Percentiles rank a stretch among this genome's conserved stretches.
phyloP scores from a whole-genome alignment of 331 rosid genomes.

The Spiraea crenata region DNA sequence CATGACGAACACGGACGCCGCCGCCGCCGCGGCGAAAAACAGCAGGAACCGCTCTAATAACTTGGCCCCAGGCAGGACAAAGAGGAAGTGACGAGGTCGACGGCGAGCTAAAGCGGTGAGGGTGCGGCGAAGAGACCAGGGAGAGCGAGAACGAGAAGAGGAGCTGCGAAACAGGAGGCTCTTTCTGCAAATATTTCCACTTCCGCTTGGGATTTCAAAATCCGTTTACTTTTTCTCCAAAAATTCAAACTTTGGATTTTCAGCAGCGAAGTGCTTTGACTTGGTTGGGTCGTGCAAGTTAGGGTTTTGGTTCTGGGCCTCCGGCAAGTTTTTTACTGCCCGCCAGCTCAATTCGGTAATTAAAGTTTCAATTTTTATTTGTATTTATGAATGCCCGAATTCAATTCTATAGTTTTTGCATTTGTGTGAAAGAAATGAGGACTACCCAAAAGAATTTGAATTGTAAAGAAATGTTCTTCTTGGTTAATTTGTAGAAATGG shows the following conservation, averaged over 20 bases:
- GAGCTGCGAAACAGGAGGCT: conserved; percentile 52
- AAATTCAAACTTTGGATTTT: conserved; percentile 19
- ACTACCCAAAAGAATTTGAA: background rate
- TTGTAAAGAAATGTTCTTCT: background rate
- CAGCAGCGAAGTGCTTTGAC: conserved; percentile 21
- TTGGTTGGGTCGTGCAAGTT: conserved; percentile 29
- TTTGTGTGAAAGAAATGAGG: background rate
- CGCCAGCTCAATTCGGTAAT: conserved; percentile 47
- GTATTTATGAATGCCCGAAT: background rate
- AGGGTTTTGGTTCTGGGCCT: conserved; percentile 35
- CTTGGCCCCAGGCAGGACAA: conserved; percentile 37
- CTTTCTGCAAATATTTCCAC: background rate
- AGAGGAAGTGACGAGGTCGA: conserved; percentile 42
- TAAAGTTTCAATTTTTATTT: background rate
- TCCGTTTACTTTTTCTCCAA: conserved; percentile 2
- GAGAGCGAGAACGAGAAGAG: conserved; percentile 76
- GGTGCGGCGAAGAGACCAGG: conserved; percentile 49
- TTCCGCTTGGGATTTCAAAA: background rate
- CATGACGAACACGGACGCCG: conserved; percentile 70
- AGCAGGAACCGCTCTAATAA: conserved; percentile 26
- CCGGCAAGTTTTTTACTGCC: conserved; percentile 21
- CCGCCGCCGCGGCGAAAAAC: conserved; percentile 38
- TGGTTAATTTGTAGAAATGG: conserved; percentile 18
- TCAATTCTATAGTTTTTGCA: background rate
- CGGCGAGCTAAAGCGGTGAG: too few species aligned